A percentile compares a stretch with the other conserved stretches of the same genome.
Evolutionary conservation across 495 filamentous ascomycete genomes (phyloP).

Genomic region (Daldinia caldariorum): DNA sequence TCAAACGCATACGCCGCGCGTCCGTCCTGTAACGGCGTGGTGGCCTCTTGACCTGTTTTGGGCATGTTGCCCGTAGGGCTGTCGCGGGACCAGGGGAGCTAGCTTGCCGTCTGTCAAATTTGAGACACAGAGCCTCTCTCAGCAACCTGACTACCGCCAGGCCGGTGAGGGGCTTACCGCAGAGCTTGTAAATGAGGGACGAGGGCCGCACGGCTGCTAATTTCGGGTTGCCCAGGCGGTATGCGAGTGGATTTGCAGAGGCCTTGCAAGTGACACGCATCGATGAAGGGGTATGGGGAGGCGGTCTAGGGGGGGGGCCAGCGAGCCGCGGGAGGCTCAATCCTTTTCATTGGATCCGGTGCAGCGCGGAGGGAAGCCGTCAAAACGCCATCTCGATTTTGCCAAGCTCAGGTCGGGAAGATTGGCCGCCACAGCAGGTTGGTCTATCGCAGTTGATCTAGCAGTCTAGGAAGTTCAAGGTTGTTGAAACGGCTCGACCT

Average conservation of each 20-base stretch:
- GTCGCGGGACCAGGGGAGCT: constrained; percentile 21
- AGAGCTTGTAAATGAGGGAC: constrained; percentile 16
- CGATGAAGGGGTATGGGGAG: not conserved
- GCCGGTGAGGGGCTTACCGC: constrained; percentile 18
- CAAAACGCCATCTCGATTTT: constrained; percentile 8
- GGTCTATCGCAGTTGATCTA: constrained; percentile 12
- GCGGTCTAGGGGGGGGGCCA: constrained; percentile 19
- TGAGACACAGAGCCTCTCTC: constrained; percentile 26
- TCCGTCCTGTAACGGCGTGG: constrained; percentile 32
- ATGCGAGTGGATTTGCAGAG: not conserved
- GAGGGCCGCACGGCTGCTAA: constrained; percentile 3
- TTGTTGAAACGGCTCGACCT: constrained; percentile 24
- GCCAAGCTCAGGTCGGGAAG: constrained; percentile 27
- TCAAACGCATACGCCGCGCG: constrained; percentile 41
- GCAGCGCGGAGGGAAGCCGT: not conserved
- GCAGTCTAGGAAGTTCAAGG: not conserved
- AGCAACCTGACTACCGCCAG: constrained; percentile 22
- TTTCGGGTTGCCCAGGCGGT: constrained; percentile 23
- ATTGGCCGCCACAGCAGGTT: constrained; percentile 7
- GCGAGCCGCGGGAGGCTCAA: constrained; percentile 4
- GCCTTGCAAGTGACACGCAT: not conserved
- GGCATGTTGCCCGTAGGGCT: constrained; percentile 42
- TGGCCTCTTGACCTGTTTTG: constrained; percentile 31
- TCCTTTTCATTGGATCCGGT: not conserved
- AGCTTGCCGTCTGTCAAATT: constrained; percentile 27